These are phyloP conservation scores for Boletus sensibilis DNA, from an alignment of 768 basidiomycete species.

Conservation along the genomic window DNA sequence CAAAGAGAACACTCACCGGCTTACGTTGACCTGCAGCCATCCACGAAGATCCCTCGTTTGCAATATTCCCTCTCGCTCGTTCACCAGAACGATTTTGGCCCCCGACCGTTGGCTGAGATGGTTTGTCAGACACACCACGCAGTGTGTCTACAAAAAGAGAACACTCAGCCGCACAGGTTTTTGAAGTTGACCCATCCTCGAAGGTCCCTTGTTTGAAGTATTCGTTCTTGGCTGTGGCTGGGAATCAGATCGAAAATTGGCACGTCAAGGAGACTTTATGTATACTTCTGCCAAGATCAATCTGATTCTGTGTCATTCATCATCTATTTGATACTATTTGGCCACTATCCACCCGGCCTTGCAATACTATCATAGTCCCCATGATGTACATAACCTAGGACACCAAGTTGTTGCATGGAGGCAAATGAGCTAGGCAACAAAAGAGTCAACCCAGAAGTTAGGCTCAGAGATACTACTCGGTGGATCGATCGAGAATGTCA, in stretches of 20 bases:
- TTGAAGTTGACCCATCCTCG: not conserved
- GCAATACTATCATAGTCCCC: too few relatives aligned
- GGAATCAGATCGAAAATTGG: too few relatives aligned
- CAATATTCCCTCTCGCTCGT: too few relatives aligned
- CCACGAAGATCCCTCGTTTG: not conserved
- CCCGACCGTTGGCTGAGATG: too few relatives aligned
- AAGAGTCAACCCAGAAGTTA: not conserved
- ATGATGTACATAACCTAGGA: not conserved
- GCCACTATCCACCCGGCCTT: too few relatives aligned
- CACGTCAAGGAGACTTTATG: not conserved
- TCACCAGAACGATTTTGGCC: too few relatives aligned
- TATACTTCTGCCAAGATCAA: too few relatives aligned
- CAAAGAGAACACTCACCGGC: not conserved
- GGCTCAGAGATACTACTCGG: not conserved
- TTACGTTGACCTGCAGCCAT: not conserved
- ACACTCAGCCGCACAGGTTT: too few relatives aligned
- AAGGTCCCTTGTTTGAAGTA: not conserved
- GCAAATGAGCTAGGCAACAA: not conserved
- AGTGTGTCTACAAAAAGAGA: too few relatives aligned
- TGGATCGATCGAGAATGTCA: not conserved
- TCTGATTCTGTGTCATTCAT: too few relatives aligned
- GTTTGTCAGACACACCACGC: too few relatives aligned
- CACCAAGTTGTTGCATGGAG: not conserved
- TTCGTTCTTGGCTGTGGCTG: not conserved
- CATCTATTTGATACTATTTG: too few relatives aligned